Conservation (phyloP, 129 eudicot genomes). For the Lactuca sativa region DNA sequence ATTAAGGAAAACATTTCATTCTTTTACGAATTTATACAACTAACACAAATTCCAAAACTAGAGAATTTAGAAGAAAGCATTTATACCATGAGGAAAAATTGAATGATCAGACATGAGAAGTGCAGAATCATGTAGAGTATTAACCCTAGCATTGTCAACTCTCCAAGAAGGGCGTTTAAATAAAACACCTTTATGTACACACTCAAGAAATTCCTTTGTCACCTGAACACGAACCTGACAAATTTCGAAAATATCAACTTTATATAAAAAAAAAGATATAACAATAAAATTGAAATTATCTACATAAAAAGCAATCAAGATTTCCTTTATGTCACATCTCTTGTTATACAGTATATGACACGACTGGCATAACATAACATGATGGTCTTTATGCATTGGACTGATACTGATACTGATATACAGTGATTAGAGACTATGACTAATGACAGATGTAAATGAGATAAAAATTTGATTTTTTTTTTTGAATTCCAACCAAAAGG, state of each 20-base stretch:
- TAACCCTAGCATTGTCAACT: conserved; percentile 60
- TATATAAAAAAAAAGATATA: background rate
- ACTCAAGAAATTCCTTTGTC: conserved; percentile 72
- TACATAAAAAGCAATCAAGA: background rate
- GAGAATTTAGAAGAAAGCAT: background rate
- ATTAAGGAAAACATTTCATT: background rate
- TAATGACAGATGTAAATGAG: too few species aligned
- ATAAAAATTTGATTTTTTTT: too few species aligned
- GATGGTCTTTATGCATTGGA: background rate
- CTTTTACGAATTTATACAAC: too few species aligned
- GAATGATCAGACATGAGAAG: conserved; percentile 86
- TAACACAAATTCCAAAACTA: too few species aligned
- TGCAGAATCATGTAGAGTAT: conserved; percentile 55
- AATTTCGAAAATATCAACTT: conserved; percentile 9
- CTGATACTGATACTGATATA: background rate
- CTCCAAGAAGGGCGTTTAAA: conserved; percentile 82
- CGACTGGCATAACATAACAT: background rate
- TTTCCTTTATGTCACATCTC: too few species aligned
- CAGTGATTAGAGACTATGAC: background rate
- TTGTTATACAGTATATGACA: background rate
- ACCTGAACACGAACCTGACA: conserved; percentile 58
- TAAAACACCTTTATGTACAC: conserved; percentile 53
- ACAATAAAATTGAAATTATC: background rate
- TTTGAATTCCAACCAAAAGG: background rate
- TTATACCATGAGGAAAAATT: conserved; percentile 62